Evolutionary conservation across 106 monocot species (phyloP).

Genomic region (Phalaenopsis aphrodite): DNA sequence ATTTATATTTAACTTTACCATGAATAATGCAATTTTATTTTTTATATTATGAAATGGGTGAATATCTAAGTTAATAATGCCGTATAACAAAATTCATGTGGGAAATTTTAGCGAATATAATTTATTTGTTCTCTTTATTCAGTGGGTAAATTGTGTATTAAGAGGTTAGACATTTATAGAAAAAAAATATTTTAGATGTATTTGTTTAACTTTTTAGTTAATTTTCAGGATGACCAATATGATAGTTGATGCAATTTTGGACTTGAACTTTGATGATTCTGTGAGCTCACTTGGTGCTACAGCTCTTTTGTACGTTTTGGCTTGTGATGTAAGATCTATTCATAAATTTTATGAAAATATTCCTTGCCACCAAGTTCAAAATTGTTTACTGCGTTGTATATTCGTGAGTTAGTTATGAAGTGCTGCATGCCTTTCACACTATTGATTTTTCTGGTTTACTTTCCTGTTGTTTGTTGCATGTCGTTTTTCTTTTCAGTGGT

Average conservation of each 20-base stretch:
- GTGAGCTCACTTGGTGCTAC: constrained; percentile 75
- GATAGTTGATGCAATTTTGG: constrained; percentile 81
- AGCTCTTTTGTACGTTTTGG: constrained; percentile 66
- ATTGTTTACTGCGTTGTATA: background rate
- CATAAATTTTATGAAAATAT: background rate
- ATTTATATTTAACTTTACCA: background rate
- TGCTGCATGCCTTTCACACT: background rate
- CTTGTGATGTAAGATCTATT: constrained; percentile 77
- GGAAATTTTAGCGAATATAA: background rate
- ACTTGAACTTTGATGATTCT: constrained; percentile 66
- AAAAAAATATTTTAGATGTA: background rate
- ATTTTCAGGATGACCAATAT: constrained; percentile 60
- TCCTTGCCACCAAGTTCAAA: background rate
- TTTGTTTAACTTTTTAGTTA: background rate
- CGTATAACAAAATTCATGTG: background rate
- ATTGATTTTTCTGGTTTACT: background rate
- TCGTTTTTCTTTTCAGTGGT: background rate
- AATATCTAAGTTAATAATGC: background rate
- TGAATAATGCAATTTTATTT: background rate
- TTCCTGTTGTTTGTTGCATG: background rate
- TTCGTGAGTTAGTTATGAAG: background rate
- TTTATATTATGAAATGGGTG: background rate
- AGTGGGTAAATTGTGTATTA: too few relatives aligned
- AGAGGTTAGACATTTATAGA: background rate
- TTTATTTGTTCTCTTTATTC: background rate